Base-by-base conservation (phyloP, 139 green algal species). In the Ettlia oleoabundans region DNA sequence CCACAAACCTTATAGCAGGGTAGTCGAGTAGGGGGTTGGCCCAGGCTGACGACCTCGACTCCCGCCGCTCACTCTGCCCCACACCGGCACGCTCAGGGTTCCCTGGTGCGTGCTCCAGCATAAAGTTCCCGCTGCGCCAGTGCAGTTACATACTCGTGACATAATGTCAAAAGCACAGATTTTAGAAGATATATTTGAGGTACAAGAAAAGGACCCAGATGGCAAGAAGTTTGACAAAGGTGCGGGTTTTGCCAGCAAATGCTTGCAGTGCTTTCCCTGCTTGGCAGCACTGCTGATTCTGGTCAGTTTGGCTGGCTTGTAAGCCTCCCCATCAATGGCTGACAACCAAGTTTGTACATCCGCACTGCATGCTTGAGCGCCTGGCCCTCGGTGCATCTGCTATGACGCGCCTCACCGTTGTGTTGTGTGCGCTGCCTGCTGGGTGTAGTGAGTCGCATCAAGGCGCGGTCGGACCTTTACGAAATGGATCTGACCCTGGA, bases 171-270 rank as follows among this genome's bases (percentile, higher is more conserved):
- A 65, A 37, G 32, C 76, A 40, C 67, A 90, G 1, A 82, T 97
- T 40, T 94, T 98, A 42, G 92, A 99, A 53, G 96, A 99, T 72
- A 95, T 97, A 24, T 99, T 99, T 79, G 93, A 98, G 75, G 88
- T 98, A 0, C 52, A 90, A 22, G 91, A 93, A 15, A 91, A 90
- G n/a, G 96, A 99, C 76, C 93, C 94, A 2, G 96, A 98, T 67
- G 95, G 94, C 67, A 99, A 98, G 86, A 97, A 97, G 71, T 99
- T 99, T 76, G 96, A 99, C 84, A 96, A 93, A 90, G 95, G 95
- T 98, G 63, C 21, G 69, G n/a, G 2, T 18, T n/a, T 10, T 55
- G 32, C 19, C 58, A 78, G 15, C 32, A 10, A 9, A 78, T n/a
- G n/a, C n/a, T n/a, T n/a, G n/a, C n/a, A n/a, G n/a, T n/a, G n/a